Evolutionary conservation across 148 eudicot species (phyloP).

Genomic region (Rhododendron williamsianum): DNA sequence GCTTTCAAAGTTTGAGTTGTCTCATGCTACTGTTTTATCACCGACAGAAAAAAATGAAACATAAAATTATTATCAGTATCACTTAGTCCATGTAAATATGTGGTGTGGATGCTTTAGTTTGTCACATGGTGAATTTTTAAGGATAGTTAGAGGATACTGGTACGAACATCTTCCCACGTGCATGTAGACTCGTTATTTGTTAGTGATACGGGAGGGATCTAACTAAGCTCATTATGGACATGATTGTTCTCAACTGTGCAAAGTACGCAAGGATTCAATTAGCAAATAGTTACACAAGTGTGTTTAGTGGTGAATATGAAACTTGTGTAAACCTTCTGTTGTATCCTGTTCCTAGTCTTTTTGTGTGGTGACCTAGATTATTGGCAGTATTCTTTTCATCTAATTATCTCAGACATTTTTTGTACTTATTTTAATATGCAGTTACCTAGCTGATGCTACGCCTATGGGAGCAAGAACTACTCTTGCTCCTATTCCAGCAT

Average conservation of each 20-base stretch:
- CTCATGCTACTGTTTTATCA: background rate
- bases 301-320: background rate
- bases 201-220: background rate
- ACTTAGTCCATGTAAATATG: background rate
- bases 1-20: background rate
- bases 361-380: background rate
- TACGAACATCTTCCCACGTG: background rate
- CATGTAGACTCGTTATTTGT: background rate
- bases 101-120: background rate
- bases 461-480: slow-evolving; percentile 32
- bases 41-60: background rate
- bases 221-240: background rate
- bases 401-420: background rate
- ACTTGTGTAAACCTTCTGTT: background rate
- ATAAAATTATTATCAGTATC: background rate
- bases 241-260: background rate
- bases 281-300: background rate
- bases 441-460: slow-evolving; percentile 39
- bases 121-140: background rate
- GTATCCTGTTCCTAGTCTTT: background rate
- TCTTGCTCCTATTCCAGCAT: slow-evolving; percentile 79
- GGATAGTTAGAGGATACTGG: background rate
- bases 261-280: background rate
- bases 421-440: slow-evolving; percentile 17
- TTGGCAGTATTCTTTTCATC: slow-evolving; percentile 1